Conservation (phyloP, 129 eudicot genomes). For the Artemisia annua region DNA sequence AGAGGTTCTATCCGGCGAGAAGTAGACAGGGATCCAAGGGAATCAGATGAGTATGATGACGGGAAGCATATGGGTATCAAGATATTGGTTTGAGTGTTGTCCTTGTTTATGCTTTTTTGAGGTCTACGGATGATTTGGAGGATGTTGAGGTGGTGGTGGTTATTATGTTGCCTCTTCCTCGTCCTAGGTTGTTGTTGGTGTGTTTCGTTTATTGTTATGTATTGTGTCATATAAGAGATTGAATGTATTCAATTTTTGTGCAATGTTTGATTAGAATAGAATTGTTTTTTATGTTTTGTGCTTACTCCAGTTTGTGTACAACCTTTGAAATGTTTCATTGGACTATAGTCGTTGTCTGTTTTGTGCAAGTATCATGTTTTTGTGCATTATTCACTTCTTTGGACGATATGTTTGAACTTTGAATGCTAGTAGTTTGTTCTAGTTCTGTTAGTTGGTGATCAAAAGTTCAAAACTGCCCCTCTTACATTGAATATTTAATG, state of each 20-base stretch:
- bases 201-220: not conserved
- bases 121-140: slow-evolving; percentile 51
- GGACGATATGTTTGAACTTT: not conserved
- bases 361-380: slow-evolving; percentile 2
- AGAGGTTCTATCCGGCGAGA: no score
- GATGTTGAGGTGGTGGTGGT: slow-evolving; percentile 45
- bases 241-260: not conserved
- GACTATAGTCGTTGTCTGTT: not conserved
- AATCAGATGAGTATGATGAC: no score
- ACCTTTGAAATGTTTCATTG: slow-evolving; percentile 2
- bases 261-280: not conserved
- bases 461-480: no score
- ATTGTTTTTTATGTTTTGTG: not conserved
- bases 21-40: no score
- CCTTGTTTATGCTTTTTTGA: slow-evolving; percentile 53
- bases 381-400: not conserved
- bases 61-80: no score
- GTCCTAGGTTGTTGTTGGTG: not conserved
- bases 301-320: slow-evolving; percentile 14
- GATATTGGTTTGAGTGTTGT: slow-evolving; percentile 47
- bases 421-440: not conserved
- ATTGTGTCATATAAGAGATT: no score
- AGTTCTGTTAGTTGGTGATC: not conserved
- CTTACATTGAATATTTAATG: no score
- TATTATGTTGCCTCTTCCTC: slow-evolving; percentile 29